Base-by-base conservation (phyloP, 768 basidiomycete genomes). In the Hygrocybe coccinea region DNA sequence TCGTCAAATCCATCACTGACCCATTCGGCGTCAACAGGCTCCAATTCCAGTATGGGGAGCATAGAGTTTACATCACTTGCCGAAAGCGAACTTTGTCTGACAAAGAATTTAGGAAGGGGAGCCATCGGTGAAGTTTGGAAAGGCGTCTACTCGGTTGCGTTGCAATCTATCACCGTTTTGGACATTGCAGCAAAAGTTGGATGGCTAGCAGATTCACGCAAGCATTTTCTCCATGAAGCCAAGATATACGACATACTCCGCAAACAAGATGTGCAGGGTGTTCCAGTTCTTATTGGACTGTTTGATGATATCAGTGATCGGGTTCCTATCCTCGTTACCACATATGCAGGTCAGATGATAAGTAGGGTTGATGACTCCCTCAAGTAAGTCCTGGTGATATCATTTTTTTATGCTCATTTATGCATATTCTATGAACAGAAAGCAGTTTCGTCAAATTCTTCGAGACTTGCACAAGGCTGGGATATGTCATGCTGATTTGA, bases 341-440 rank as follows among this genome's bases (percentile, higher is more conserved):
- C 50, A 17, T 51, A 51, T 36, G 50, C 50, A 22, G 50, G 50
- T 36, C n/a, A 51, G 50, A 33, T 22, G 25, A 51, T 51, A 51
- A 33, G 34, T 33, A 29, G 29, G 5, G 50, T 51, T 19, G 35
- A 51, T 36, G 35, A 9, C 22, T 29, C 50, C 9, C 50, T 51
- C 34, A 51, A 37, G 50, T 51, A 36, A n/a, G 50, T 37, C 29
- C 12, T 33, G 29, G 35, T 36, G 17, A n/a, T 17, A n/a, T n/a
- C n/a, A n/a, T n/a, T n/a, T n/a, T n/a, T n/a, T n/a, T n/a, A n/a
- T n/a, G n/a, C n/a, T n/a, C n/a, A 51, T n/a, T n/a, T n/a, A n/a
- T n/a, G n/a, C n/a, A n/a, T n/a, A n/a, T n/a, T n/a, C n/a, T n/a
- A n/a, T n/a, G n/a, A n/a, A n/a, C n/a, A n/a, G n/a, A n/a, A n/a